phyloP scores from a whole-genome alignment of 495 filamentous ascomycete genomes.

The Penicillium herquei region DNA sequence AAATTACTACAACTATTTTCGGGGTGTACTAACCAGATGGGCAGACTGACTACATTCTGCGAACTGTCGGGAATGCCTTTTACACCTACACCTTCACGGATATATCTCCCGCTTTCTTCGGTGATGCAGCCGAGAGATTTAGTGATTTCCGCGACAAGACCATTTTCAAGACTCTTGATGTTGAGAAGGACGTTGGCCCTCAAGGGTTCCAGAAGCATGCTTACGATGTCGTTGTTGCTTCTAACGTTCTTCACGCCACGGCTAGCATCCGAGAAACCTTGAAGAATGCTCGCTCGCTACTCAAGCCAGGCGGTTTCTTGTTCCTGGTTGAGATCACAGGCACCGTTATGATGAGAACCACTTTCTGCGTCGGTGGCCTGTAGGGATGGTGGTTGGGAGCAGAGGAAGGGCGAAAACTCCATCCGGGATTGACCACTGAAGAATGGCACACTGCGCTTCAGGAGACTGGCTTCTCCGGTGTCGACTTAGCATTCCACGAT shows the following conservation, averaged over 20 bases:
- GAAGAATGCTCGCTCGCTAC: not conserved
- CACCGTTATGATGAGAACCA: slow-evolving; percentile 22
- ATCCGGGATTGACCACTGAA: slow-evolving; percentile 3
- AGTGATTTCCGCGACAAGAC: slow-evolving; percentile 21
- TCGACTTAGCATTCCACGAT: slow-evolving; percentile 25
- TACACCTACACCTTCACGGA: slow-evolving; percentile 15
- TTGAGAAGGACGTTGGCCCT: not conserved
- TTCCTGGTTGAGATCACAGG: slow-evolving; percentile 40
- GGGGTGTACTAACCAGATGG: no score
- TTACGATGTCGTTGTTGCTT: not conserved
- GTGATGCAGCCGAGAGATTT: not conserved
- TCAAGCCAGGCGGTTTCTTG: slow-evolving; percentile 20
- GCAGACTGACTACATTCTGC: no score
- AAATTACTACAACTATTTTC: no score
- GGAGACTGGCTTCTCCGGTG: slow-evolving; percentile 43
- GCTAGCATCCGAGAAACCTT: not conserved
- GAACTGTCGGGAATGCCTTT: not conserved
- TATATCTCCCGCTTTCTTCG: slow-evolving; percentile 31
- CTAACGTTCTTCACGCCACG: not conserved
- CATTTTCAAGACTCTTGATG: slow-evolving; percentile 35
- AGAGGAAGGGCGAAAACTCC: slow-evolving; percentile 11
- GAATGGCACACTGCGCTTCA: slow-evolving; percentile 39
- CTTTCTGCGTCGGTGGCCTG: slow-evolving; percentile 13
- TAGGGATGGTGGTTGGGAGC: slow-evolving; percentile 27
- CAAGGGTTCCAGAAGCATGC: not conserved